These are phyloP conservation scores for Magnolia officinalis DNA, from an alignment of 164 flowering plant species.

Conservation along the genomic window DNA sequence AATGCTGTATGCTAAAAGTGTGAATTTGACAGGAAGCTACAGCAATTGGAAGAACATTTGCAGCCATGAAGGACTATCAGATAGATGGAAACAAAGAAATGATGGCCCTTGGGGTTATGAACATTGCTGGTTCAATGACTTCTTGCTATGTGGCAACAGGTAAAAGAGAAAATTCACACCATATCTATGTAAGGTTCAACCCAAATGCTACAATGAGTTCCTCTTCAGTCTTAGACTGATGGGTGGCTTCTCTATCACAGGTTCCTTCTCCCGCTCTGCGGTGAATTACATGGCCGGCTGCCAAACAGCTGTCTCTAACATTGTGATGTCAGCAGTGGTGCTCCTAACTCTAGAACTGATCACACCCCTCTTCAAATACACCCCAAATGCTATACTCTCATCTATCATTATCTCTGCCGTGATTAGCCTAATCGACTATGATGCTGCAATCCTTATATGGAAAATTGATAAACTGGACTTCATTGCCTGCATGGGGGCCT, in stretches of 20 bases:
- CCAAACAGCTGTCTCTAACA: slow-evolving; percentile 83
- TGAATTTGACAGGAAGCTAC: slow-evolving; percentile 69
- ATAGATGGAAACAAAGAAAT: slow-evolving; percentile 97
- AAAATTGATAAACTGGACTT: slow-evolving; percentile 89
- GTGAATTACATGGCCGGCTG: slow-evolving; percentile 96
- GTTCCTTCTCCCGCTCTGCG: slow-evolving; percentile 93
- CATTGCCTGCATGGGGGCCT: slow-evolving; percentile 90
- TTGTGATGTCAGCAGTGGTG: slow-evolving; percentile 78
- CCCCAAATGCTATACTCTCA: slow-evolving; percentile 87
- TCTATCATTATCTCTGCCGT: slow-evolving; percentile 86
- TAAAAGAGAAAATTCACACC: slow-evolving; percentile 15
- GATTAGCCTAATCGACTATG: slow-evolving; percentile 59
- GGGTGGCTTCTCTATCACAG: slow-evolving; percentile 31
- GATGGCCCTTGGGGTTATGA: slow-evolving; percentile 95
- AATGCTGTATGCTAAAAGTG: not conserved
- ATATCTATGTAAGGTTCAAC: not conserved
- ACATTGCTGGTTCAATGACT: slow-evolving; percentile 83
- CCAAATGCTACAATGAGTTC: not conserved
- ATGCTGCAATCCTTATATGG: slow-evolving; percentile 69
- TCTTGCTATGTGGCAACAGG: slow-evolving; percentile 94
- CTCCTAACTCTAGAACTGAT: slow-evolving; percentile 64
- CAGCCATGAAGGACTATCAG: slow-evolving; percentile 79
- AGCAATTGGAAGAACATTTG: slow-evolving; percentile 93
- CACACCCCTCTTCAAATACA: slow-evolving; percentile 87
- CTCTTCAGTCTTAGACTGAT: not conserved